These are phyloP conservation scores for Trebouxia gelatinosa DNA, from an alignment of 163 green algal genomes.

Conservation along the genomic window DNA sequence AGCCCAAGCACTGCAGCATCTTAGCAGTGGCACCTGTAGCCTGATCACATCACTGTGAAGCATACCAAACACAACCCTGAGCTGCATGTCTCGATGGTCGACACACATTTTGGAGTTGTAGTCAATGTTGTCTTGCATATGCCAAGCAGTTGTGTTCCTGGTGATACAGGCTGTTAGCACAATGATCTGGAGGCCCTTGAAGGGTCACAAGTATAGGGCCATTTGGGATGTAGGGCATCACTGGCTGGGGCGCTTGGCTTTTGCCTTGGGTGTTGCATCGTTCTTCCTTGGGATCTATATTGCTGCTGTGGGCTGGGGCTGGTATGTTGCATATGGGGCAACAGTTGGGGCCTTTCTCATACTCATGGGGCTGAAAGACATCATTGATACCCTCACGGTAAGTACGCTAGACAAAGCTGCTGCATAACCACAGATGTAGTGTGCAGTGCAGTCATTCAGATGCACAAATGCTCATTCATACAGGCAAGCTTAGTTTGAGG, in stretches of 20 bases:
- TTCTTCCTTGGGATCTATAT: constrained; percentile 23
- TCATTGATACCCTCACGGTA: constrained; percentile 6
- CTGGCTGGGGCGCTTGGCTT: neutral
- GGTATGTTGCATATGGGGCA: constrained; percentile 15
- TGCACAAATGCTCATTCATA: too few relatives aligned
- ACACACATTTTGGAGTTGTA: too few relatives aligned
- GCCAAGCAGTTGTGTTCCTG: too few relatives aligned
- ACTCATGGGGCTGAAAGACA: constrained; percentile 14
- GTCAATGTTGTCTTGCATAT: too few relatives aligned
- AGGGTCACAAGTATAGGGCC: neutral
- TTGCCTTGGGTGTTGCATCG: neutral
- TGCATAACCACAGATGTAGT: too few relatives aligned
- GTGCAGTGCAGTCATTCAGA: neutral
- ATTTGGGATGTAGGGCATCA: constrained; percentile 15
- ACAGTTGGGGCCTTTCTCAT: neutral
- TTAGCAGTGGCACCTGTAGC: too few relatives aligned
- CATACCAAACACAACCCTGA: too few relatives aligned
- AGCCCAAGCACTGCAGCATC: too few relatives aligned
- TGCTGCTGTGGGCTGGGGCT: constrained; percentile 21
- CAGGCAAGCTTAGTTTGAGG: too few relatives aligned
- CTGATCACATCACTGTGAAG: too few relatives aligned
- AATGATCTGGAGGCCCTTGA: constrained; percentile 5
- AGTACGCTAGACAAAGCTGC: too few relatives aligned
- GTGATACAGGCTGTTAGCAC: constrained; percentile 1
- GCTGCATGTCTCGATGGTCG: too few relatives aligned